Evolutionary conservation across 108 stramenopile genomes (phyloP).

Genomic region (Nannochloropsis oceanica): DNA sequence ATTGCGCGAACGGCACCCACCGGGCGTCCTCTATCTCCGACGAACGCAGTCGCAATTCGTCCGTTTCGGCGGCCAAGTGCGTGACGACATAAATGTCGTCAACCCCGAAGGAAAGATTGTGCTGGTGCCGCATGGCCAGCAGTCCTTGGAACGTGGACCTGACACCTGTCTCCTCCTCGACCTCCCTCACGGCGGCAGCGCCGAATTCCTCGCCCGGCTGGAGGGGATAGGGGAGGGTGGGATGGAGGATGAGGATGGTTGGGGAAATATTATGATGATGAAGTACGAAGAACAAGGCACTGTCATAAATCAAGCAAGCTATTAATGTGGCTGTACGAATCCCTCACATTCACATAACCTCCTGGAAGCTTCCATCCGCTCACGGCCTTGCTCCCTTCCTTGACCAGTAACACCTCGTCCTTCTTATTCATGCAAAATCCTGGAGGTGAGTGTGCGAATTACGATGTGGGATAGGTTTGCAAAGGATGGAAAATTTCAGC

Average conservation of each 20-base stretch:
- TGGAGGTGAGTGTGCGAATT: no score
- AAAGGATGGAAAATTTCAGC: no score
- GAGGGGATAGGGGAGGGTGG: not conserved
- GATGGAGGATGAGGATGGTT: not conserved
- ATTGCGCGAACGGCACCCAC: not conserved
- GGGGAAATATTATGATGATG: no score
- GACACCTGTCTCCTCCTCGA: conserved; percentile 24
- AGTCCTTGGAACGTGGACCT: conserved; percentile 8
- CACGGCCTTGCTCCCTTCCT: not conserved
- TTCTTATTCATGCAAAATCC: not conserved
- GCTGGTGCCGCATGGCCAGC: conserved; percentile 21
- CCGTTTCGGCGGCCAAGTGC: not conserved
- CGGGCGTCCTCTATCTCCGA: not conserved
- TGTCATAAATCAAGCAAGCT: no score
- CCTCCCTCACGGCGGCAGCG: conserved; percentile 22
- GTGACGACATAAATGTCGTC: conserved; percentile 11
- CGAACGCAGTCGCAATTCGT: not conserved
- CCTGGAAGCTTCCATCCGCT: not conserved
- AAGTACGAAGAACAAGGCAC: not conserved
- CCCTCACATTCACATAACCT: not conserved
- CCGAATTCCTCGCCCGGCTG: conserved; percentile 19
- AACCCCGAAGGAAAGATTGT: conserved; percentile 5
- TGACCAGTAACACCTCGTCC: not conserved
- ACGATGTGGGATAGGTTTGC: no score
- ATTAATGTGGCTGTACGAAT: not conserved